Percentiles rank a stretch among this genome's conserved stretches.
phyloP scores from a whole-genome alignment of 2,329 filamentous ascomycete genomes.

The Chrysoporthe deuterocubensis region DNA sequence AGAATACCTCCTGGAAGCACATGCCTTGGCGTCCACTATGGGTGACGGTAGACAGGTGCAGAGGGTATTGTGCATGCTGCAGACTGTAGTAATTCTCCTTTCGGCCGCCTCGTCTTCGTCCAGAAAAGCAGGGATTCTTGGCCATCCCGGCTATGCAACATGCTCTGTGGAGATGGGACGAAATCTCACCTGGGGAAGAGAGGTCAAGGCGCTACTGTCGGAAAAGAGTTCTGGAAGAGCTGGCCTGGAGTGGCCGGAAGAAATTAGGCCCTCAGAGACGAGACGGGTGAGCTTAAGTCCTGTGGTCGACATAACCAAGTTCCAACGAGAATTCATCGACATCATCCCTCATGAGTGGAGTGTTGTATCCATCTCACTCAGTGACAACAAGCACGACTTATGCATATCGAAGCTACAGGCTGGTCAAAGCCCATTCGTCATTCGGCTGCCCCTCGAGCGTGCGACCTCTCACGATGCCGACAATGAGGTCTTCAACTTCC shows the following conservation, averaged over 20 bases:
- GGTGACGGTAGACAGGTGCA: slow-evolving; percentile 65
- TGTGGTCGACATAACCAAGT: slow-evolving; percentile 60
- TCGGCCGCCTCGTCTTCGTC: slow-evolving; percentile 61
- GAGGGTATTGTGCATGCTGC: slow-evolving; percentile 64
- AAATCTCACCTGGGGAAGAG: slow-evolving; percentile 69
- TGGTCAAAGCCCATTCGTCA: slow-evolving; percentile 77
- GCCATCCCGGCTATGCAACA: slow-evolving; percentile 61
- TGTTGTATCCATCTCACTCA: slow-evolving; percentile 82
- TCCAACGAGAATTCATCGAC: slow-evolving; percentile 82
- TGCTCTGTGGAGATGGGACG: slow-evolving; percentile 72
- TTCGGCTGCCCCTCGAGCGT: slow-evolving; percentile 83
- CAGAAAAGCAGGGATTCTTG: slow-evolving; percentile 43
- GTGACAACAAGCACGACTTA: slow-evolving; percentile 80
- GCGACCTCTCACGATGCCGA: slow-evolving; percentile 82
- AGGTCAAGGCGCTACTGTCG: slow-evolving; percentile 57
- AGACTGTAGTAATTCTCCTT: slow-evolving; percentile 67
- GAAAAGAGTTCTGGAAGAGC: slow-evolving; percentile 49
- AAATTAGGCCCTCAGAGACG: slow-evolving; percentile 36
- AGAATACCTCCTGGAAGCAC: slow-evolving; percentile 66
- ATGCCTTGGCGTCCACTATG: slow-evolving; percentile 58
- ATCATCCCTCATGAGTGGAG: slow-evolving; percentile 84
- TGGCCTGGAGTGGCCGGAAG: slow-evolving; percentile 42
- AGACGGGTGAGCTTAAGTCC: slow-evolving; percentile 51
- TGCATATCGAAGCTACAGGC: slow-evolving; percentile 85
- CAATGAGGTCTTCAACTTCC: slow-evolving; percentile 79